Evolutionary conservation across 306 rosid genomes (phyloP), one percentile per base, ranked within the genome.

Genomic region (Gastrolobium bilobum): DNA sequence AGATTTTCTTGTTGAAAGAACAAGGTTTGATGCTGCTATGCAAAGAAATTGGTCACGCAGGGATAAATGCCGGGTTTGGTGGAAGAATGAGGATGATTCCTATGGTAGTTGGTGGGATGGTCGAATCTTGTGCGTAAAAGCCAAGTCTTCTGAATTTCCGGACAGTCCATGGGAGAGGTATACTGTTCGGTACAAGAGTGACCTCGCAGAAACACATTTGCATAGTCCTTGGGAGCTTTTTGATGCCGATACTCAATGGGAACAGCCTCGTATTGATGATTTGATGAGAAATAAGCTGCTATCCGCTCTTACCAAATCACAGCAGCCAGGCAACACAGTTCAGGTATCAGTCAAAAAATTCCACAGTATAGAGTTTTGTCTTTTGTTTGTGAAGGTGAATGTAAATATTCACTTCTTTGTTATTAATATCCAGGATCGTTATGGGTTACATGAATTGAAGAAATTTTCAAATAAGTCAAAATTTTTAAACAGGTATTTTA

Each of bases 141-240:
- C 92, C 73, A 96, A 96, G 83, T 88, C 94, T 74, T 43, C 75
- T 0, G 97, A 91, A 56, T 96, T 90, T 74, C 96, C 90, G 3
- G 99, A 93, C 34, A 90, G 97, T 87, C 98, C 99, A 51, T 96
- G 99, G 99, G 99, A 96, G 83, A 91, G 86, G 73, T 93, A 84
- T 70, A 84, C 84, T 48, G 83, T 96, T 75, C 89, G 79, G 79
- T 96, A 96, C 90, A 93, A 84, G 85, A 86, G 79, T 37, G 99
- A 91, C 56, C 90, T 86, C 43, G 47, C 88, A 30, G 98, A 88
- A 40, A 83, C 83, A 40, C 97, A 90, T 80, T 77, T 82, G 42
- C 99, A 96, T 72, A 96, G 99, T 87, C 99, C 99, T 53, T 96
- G 99, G 99, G 99, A 96, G 91, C 98, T 96, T 54, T 91, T 87